Base-by-base conservation (phyloP, 805 yeast genomes). In the Wickerhamomyces kurtzmanii region DNA sequence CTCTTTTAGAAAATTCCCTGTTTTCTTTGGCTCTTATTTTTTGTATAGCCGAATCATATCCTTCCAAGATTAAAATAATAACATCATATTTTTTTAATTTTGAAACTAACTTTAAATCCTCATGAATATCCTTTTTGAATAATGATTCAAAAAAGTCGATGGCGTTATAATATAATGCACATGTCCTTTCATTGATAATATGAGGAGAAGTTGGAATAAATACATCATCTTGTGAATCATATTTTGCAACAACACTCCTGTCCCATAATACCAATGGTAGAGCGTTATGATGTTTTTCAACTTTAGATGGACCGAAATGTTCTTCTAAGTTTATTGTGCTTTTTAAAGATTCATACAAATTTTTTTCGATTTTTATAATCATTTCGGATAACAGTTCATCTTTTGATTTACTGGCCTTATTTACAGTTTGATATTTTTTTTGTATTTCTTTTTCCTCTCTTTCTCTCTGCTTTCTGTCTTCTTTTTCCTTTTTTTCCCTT, bases 331-430 rank as follows among this genome's bases (percentile, higher is more conserved):
- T 38, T 39, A 42, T 15, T 23, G 38, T 23, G 22, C 50, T 45
- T 15, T 52, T 42, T 14, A 71, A 45, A 5, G 29, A 24, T 0
- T 49, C 40, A 15, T 53, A 30, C 8, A 62, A 29, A 5, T 25
- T 29, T 7, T 30, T 26, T 1, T 77, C 62, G 12, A 70, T 41
- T 11, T 56, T 55, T 0, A 75, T 33, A 5, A 58, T 52, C 63
- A 78, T 71, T 32, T 70, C 73, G 2, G 53, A 36, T 17, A 71
- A 43, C 4, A 75, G 49, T 20, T 71, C 76, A 6, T 62, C 71
- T 40, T 66, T 72, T 14, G 62, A 50, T 28, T 73, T 47, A 3
- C 40, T 47, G 1, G 43, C 38, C 31, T 55, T 61, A 36, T 69
- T 70, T 1, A 50, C 54, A 12, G 46, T 49, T 30, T 47, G 53